Evolutionary conservation across 1,284 basidiomycete genomes (phyloP).

Genomic region (Malassezia sp.): DNA sequence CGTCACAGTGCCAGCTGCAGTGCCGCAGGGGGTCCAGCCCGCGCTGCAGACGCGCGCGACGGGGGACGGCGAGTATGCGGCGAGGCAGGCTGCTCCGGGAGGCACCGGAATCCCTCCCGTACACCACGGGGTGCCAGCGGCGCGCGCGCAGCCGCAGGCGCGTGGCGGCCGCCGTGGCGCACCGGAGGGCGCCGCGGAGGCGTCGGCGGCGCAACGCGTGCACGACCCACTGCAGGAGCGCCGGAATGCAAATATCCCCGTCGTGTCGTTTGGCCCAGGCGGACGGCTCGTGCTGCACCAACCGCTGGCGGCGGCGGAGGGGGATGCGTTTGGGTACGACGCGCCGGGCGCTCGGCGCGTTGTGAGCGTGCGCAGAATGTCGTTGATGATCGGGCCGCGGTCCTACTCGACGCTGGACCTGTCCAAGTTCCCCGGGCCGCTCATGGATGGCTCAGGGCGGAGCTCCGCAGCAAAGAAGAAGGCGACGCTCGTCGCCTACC

Average conservation of each 20-base stretch:
- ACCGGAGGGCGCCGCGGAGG: slow-evolving; percentile 9
- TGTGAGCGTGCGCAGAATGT: slow-evolving; percentile 23
- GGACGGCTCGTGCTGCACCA: slow-evolving; percentile 40
- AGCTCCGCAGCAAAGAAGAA: slow-evolving; percentile 34
- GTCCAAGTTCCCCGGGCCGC: slow-evolving; percentile 34
- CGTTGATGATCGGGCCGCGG: slow-evolving; percentile 24
- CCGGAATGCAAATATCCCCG: slow-evolving; percentile 25
- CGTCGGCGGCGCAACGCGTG: slow-evolving; percentile 10
- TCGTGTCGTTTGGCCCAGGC: slow-evolving; percentile 38
- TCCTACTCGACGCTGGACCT: slow-evolving; percentile 34
- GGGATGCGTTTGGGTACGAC: slow-evolving; percentile 14
- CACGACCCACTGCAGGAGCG: slow-evolving; percentile 30
- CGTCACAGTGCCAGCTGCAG: too few species aligned
- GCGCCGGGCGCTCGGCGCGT: slow-evolving; percentile 13
- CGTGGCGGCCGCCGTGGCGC: slow-evolving; percentile 2
- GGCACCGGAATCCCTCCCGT: too few species aligned
- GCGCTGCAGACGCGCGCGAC: too few species aligned
- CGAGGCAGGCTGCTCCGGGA: too few species aligned
- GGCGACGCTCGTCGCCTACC: slow-evolving; percentile 26
- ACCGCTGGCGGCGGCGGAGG: slow-evolving; percentile 14
- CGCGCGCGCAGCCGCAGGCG: too few species aligned
- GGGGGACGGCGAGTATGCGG: too few species aligned
- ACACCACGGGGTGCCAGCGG: too few species aligned
- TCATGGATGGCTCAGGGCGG: slow-evolving; percentile 27
- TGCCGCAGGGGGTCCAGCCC: too few species aligned